Evolutionary conservation across 139 green algal genomes (phyloP).

Genomic region (Closterium sp.): DNA sequence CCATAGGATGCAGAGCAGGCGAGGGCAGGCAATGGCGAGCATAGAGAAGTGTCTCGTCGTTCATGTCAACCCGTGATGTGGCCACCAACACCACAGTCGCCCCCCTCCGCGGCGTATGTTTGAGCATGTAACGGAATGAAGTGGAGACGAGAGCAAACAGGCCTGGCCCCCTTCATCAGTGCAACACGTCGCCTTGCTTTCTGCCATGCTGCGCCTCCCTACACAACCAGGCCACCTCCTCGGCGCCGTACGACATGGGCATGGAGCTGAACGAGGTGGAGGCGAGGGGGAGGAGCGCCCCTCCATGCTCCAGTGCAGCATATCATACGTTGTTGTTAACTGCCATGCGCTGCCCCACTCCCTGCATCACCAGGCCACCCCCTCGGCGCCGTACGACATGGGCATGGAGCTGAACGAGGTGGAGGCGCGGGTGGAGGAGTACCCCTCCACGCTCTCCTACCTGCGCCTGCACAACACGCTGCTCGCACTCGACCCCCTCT

Average conservation of each 20-base stretch:
- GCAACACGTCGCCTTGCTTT: too few relatives aligned
- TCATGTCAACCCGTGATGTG: too few relatives aligned
- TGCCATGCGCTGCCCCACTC: neutral
- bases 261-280: conserved; percentile 42
- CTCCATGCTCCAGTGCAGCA: conserved; percentile 45
- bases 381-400: conserved; percentile 38
- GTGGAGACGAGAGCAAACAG: too few relatives aligned
- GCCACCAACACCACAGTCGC: too few relatives aligned
- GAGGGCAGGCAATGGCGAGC: neutral
- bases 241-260: conserved; percentile 30
- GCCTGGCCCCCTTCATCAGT: too few relatives aligned
- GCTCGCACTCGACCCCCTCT: conserved; percentile 1
- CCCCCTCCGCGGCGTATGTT: too few relatives aligned
- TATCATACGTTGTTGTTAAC: too few relatives aligned
- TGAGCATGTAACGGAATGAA: too few relatives aligned
- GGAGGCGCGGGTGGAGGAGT: conserved; percentile 44
- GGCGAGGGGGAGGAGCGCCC: conserved; percentile 35
- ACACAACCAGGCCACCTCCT: neutral
- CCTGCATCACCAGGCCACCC: neutral
- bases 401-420: conserved; percentile 40
- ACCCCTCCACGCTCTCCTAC: conserved; percentile 50
- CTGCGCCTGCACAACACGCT: conserved; percentile 39
- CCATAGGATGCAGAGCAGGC: neutral
- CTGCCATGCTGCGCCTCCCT: neutral
- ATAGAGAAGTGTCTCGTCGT: too few relatives aligned